phyloP scores from a whole-genome alignment of 768 basidiomycete genomes.

The Kwoniella botswanensis region DNA sequence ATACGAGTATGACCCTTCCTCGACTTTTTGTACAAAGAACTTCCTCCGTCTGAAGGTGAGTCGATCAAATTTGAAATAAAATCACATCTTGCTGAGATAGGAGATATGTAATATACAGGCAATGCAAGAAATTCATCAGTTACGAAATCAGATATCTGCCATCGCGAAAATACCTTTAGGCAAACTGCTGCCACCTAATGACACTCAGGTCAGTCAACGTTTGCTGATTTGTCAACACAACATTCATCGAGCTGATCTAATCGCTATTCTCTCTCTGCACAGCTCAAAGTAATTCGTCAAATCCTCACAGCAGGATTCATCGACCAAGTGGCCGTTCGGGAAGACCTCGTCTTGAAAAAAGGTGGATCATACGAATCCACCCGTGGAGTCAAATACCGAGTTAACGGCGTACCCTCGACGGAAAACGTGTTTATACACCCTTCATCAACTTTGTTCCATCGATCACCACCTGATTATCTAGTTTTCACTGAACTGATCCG shows the following conservation, averaged over 20 bases:
- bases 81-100: background rate
- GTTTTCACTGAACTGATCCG: conserved; percentile 81
- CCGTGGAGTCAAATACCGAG: conserved; percentile 79
- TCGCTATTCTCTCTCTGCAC: background rate
- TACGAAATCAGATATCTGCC: conserved; percentile 82
- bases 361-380: conserved; percentile 71
- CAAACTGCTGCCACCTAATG: conserved; percentile 75
- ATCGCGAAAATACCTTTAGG: conserved; percentile 84
- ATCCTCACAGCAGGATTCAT: conserved; percentile 87
- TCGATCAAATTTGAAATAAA: background rate
- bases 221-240: background rate
- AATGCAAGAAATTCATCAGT: conserved; percentile 98
- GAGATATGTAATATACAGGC: conserved; percentile 63
- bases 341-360: conserved; percentile 73
- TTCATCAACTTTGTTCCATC: conserved; percentile 74
- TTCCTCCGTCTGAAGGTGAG: conserved; percentile 86
- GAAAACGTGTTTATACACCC: conserved; percentile 92
- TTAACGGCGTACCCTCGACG: conserved; percentile 67
- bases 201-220: conserved; percentile 68
- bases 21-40: conserved; percentile 81
- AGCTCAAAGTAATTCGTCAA: conserved; percentile 91
- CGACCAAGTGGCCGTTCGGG: conserved; percentile 91
- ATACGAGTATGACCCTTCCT: conserved; percentile 85
- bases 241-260: too few relatives aligned
- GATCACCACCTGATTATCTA: conserved; percentile 80